Evolutionary conservation across 768 basidiomycete genomes (phyloP), one percentile per base, ranked within the genome.

Genomic region (Jaapia argillacea): DNA sequence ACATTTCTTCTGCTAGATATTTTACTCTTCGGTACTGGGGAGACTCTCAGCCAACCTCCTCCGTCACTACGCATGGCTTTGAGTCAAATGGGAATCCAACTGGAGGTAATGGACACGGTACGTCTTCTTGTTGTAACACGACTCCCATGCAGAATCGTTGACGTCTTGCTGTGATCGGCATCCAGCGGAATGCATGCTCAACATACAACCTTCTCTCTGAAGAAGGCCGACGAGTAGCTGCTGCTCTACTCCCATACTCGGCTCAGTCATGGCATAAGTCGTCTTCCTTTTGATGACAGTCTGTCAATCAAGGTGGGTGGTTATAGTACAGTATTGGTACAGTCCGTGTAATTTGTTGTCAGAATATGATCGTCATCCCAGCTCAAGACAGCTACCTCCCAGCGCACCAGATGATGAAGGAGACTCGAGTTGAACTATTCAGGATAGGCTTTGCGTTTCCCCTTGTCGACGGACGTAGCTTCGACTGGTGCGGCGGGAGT

Each of bases 181-280:
- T n/a, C n/a, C 44, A 86, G 92, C 69, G 88, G 54, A 96, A 93
- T 57, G 94, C 93, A 14, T 92, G 89, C 53, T 84, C 93, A 22
- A 97, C 94, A 0, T 99, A 92, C 62, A 97, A 99, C 60, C 59
- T 99, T 20, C 71, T 99, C 37, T 64, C 84, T 0, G 94, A 99
- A 59, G 94, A 99, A 63, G 94, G 94, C 5, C 71, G 94, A 42
- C 80, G 85, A 21, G 89, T 97, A 10, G 88, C 91, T 31, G 92
- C 88, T 12, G 93, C 92, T 2, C 61, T 96, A n/a, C 68, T 93
- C 16, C 91, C 92, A 3, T 50, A 80, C 14, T 61, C 66, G 5
- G 69, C 71, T 35, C 67, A 65, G 25, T 36, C 60, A n/a, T 85
- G 82, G 85, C 58, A 60, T 36, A 71, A 67, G 54, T 21, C 23